Percentiles rank a stretch among this genome's conserved stretches.
Conservation (phyloP, 495 filamentous ascomycete species). For the Penicillium tannophilum region DNA sequence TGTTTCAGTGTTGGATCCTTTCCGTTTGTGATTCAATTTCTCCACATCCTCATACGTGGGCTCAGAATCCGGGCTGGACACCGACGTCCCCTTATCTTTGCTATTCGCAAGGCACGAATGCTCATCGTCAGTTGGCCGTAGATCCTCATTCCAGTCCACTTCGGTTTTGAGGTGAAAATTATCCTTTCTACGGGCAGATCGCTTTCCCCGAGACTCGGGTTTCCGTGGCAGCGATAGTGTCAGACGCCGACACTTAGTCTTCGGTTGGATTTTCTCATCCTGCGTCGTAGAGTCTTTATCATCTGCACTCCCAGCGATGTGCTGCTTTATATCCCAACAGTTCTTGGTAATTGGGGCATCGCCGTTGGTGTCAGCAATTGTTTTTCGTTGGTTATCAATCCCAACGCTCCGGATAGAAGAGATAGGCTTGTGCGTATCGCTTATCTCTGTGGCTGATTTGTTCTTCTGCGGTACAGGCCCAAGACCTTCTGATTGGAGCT, state of each 20-base stretch:
- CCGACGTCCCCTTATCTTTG: slow-evolving; percentile 10
- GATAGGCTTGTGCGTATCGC: background rate
- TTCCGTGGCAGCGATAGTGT: background rate
- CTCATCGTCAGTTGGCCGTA: slow-evolving; percentile 33
- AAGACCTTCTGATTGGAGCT: slow-evolving; percentile 1
- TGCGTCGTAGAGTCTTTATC: background rate
- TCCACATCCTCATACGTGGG: slow-evolving; percentile 2
- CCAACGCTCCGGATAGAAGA: background rate
- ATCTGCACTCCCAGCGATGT: background rate
- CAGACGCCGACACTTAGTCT: background rate
- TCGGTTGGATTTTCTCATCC: background rate
- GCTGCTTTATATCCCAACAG: background rate
- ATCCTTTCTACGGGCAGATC: slow-evolving; percentile 13
- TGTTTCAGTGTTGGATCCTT: slow-evolving; percentile 9
- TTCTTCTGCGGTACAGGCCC: background rate
- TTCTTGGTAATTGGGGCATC: background rate
- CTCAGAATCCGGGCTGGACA: slow-evolving; percentile 22
- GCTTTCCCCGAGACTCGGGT: slow-evolving; percentile 3
- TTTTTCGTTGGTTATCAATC: background rate
- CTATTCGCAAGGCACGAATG: background rate
- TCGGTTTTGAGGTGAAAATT: slow-evolving; percentile 13
- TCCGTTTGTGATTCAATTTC: slow-evolving; percentile 8
- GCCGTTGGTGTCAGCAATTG: background rate
- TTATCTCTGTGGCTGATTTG: background rate
- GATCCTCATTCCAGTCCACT: slow-evolving; percentile 40